These are phyloP conservation scores for Fusarium cyanostomum DNA, from an alignment of 2,329 filamentous ascomycete genomes.

Conservation along the genomic window DNA sequence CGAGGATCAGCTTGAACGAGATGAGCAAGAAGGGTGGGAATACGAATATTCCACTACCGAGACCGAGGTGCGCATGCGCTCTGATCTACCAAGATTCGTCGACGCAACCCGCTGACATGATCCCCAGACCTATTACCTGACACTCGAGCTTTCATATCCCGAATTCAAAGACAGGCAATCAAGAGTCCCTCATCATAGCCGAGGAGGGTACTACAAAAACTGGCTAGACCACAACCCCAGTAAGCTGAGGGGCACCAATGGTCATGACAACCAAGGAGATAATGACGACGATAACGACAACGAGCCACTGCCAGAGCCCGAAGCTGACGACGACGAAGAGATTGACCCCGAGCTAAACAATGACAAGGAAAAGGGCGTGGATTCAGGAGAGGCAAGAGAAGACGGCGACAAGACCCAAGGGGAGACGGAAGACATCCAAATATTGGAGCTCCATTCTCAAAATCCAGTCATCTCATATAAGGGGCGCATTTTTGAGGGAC, in stretches of 20 bases:
- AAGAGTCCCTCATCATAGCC: constrained; percentile 50
- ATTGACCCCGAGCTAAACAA: constrained; percentile 38
- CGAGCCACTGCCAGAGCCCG: constrained; percentile 47
- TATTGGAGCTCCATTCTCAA: constrained; percentile 80
- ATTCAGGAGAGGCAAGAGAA: constrained; percentile 19
- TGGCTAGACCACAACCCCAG: constrained; percentile 49
- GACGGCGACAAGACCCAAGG: constrained; percentile 28
- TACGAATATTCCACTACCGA: constrained; percentile 73
- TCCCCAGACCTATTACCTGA: constrained; percentile 70
- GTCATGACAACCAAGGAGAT: constrained; percentile 22
- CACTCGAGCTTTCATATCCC: constrained; percentile 69
- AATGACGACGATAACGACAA: constrained; percentile 47
- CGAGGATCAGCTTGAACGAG: constrained; percentile 44
- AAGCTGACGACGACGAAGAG: constrained; percentile 47
- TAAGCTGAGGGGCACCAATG: constrained; percentile 21
- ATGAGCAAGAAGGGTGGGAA: constrained; percentile 70
- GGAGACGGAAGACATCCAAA: constrained; percentile 67
- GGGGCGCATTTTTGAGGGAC: constrained; percentile 79
- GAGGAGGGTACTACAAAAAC: constrained; percentile 59
- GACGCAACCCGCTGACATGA: constrained; percentile 14
- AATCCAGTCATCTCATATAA: constrained; percentile 84
- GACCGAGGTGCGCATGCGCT: constrained; percentile 59
- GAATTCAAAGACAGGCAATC: constrained; percentile 62
- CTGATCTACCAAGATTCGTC: not conserved
- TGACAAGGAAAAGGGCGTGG: constrained; percentile 32